Percentiles rank a stretch among this genome's conserved stretches.
phyloP scores from a whole-genome alignment of 2,329 filamentous ascomycete genomes.

The Ilyonectria sp. region DNA sequence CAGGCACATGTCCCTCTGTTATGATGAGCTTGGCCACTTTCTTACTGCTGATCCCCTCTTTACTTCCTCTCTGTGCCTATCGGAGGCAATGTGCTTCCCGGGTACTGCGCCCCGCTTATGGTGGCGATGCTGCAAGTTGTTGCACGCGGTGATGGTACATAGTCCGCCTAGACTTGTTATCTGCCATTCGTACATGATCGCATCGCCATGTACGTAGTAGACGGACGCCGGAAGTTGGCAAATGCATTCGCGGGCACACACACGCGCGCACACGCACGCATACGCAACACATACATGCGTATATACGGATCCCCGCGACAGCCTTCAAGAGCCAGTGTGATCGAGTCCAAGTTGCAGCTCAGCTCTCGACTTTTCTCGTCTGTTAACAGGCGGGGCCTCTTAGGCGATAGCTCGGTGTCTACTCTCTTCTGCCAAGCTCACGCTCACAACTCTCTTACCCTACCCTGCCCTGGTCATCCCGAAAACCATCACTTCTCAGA shows the following conservation, averaged over 20 bases:
- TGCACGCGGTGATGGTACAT: not conserved
- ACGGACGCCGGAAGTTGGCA: not conserved
- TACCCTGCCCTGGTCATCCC: not conserved
- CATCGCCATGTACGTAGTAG: not conserved
- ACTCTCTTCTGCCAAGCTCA: not conserved
- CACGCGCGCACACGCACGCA: not conserved
- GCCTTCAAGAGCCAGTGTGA: not conserved
- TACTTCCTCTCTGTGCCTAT: not conserved
- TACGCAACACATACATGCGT: not conserved
- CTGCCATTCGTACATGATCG: not conserved
- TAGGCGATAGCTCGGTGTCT: not conserved
- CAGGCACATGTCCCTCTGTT: conserved; percentile 10
- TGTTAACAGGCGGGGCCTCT: not conserved
- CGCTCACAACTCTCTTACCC: not conserved
- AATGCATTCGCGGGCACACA: not conserved
- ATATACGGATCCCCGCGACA: not conserved
- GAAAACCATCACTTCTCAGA: conserved; percentile 22
- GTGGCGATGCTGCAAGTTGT: not conserved
- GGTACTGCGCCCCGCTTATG: not conserved
- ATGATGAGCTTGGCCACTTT: conserved; percentile 1
- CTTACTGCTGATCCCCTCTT: conserved; percentile 17
- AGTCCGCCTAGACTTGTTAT: not conserved
- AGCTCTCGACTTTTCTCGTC: no score
- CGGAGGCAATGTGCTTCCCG: not conserved
- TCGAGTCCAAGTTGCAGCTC: not conserved